phyloP scores from a whole-genome alignment of 257 asterid species.

The Jaltomata sinuosa region DNA sequence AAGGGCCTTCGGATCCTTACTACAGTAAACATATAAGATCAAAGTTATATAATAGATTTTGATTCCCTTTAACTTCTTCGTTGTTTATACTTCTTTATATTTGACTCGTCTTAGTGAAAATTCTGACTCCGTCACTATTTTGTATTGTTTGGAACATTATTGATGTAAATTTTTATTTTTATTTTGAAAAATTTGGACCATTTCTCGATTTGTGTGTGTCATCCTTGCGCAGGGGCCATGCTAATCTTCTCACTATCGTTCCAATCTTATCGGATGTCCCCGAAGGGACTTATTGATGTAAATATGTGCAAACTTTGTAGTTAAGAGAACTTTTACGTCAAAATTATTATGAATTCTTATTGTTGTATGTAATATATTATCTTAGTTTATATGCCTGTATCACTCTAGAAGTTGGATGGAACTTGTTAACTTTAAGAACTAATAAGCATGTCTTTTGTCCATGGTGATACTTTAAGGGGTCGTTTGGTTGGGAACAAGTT shows the following conservation, averaged over 20 bases:
- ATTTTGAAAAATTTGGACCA: conserved; percentile 13
- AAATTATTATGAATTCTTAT: not conserved
- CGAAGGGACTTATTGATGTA: conserved; percentile 8
- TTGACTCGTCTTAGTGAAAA: not conserved
- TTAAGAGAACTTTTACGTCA: not conserved
- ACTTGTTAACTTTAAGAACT: not conserved
- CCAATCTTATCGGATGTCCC: conserved; percentile 37
- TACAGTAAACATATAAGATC: no score
- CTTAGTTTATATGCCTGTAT: not conserved
- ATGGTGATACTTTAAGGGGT: not conserved
- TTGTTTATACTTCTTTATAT: not conserved
- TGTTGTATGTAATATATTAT: not conserved
- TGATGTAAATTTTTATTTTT: not conserved
- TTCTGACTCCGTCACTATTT: not conserved
- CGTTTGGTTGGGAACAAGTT: no score
- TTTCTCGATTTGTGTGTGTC: conserved; percentile 34
- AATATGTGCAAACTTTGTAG: not conserved
- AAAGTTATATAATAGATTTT: no score
- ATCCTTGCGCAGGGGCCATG: conserved; percentile 40
- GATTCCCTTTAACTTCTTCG: not conserved
- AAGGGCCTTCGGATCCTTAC: no score
- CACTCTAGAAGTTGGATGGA: not conserved
- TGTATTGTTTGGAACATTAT: not conserved
- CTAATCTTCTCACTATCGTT: conserved; percentile 34
- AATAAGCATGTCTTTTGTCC: not conserved